phyloP scores from a whole-genome alignment of 2,329 filamentous ascomycete genomes.

The Colletotrichum camelliae region DNA sequence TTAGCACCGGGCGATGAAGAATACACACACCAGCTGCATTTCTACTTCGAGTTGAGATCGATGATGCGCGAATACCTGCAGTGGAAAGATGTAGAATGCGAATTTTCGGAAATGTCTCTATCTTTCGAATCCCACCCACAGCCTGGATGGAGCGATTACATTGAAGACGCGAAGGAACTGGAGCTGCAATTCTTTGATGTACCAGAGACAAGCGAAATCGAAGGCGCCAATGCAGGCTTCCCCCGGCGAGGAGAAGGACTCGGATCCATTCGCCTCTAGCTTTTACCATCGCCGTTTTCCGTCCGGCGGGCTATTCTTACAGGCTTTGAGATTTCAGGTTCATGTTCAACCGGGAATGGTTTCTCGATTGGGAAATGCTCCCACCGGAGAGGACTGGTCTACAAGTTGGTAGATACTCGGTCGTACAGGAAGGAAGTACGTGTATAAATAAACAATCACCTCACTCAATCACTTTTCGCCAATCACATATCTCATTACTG shows the following conservation, averaged over 20 bases:
- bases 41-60: background rate
- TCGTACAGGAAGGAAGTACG: background rate
- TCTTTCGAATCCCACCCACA: background rate
- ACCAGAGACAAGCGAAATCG: background rate
- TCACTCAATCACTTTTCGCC: rapidly evolving
- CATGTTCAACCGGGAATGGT: background rate
- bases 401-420: too few species aligned
- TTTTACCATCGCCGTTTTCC: too few species aligned
- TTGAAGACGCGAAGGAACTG: background rate
- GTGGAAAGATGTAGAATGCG: background rate
- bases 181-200: background rate
- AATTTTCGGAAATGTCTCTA: background rate
- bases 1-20: background rate
- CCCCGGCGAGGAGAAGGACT: too few species aligned
- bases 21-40: background rate
- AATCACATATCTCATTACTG: background rate
- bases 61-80: background rate
- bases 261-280: too few species aligned
- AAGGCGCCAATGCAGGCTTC: too few species aligned
- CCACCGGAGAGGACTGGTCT: background rate
- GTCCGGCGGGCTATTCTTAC: too few species aligned
- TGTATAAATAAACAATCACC: background rate
- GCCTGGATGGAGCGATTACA: background rate
- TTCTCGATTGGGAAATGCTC: background rate
- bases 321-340: rapidly evolving